Conservation (phyloP, 2,329 filamentous ascomycete genomes). For the Saccharata proteae region DNA sequence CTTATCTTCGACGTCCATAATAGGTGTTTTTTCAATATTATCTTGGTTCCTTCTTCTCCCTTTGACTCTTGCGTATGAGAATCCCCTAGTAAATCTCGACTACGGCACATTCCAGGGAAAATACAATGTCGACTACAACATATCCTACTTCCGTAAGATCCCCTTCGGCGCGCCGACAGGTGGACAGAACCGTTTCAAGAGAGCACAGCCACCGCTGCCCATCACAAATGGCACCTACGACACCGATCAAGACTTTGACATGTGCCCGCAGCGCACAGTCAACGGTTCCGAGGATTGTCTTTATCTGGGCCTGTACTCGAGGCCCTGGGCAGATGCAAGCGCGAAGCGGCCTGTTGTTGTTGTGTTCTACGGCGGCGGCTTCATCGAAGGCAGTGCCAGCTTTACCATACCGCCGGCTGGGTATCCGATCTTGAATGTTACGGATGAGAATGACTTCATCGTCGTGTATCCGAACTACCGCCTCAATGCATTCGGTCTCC, state of each 20-base stretch:
- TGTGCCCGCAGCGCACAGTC: slow-evolving; percentile 46
- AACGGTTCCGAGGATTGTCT: slow-evolving; percentile 49
- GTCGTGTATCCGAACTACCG: slow-evolving; percentile 44
- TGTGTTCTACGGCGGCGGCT: slow-evolving; percentile 50
- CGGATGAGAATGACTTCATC: slow-evolving; percentile 37
- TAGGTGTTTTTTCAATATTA: no score
- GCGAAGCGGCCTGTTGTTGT: slow-evolving; percentile 46
- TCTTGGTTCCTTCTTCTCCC: no score
- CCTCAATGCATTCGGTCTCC: slow-evolving; percentile 45
- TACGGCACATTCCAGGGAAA: slow-evolving; percentile 39
- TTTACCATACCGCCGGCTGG: slow-evolving; percentile 44
- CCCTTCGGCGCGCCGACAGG: slow-evolving; percentile 48
- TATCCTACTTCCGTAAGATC: slow-evolving; percentile 49
- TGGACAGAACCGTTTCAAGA: slow-evolving; percentile 47
- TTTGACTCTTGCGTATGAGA: no score
- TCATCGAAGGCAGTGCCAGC: slow-evolving; percentile 44
- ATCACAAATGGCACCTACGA: slow-evolving; percentile 41
- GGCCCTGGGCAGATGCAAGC: slow-evolving; percentile 37
- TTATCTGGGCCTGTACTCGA: slow-evolving; percentile 47
- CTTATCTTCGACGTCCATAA: no score
- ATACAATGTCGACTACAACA: slow-evolving; percentile 41
- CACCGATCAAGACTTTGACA: slow-evolving; percentile 42
- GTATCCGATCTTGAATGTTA: slow-evolving; percentile 48
- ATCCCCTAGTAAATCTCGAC: slow-evolving; percentile 18
- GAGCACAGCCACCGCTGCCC: slow-evolving; percentile 42